phyloP scores from a whole-genome alignment of 495 filamentous ascomycete species.

The Trichocladium antarcticum region DNA sequence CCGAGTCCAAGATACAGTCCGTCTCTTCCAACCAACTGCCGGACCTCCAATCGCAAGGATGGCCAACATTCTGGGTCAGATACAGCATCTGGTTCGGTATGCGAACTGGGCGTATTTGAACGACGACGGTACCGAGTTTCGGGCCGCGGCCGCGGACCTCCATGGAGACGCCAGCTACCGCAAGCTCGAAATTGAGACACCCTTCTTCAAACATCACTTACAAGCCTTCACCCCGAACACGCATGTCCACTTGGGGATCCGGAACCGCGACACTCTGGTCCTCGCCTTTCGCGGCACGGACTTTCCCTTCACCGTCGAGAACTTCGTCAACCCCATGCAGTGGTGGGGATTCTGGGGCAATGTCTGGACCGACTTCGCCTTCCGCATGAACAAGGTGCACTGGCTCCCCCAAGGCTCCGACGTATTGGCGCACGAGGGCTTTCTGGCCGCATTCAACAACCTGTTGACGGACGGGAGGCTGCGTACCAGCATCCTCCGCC shows the following conservation, averaged over 20 bases:
- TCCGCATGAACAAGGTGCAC: not conserved
- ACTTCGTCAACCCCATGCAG: not conserved
- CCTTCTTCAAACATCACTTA: not conserved
- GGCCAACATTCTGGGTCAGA: not conserved
- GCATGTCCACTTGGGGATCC: conserved; percentile 2
- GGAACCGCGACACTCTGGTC: not conserved
- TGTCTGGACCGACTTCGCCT: conserved; percentile 4
- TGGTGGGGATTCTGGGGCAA: conserved; percentile 7
- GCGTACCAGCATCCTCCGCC: not conserved
- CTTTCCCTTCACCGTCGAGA: not conserved
- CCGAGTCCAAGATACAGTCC: no score
- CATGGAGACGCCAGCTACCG: not conserved
- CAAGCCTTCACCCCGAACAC: not conserved
- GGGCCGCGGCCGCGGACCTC: not conserved
- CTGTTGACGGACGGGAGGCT: not conserved
- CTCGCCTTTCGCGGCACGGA: conserved; percentile 4
- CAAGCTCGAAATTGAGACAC: conserved; percentile 1
- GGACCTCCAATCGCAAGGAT: no score
- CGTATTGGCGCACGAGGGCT: conserved; percentile 1
- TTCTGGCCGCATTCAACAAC: conserved; percentile 1
- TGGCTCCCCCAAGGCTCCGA: not conserved
- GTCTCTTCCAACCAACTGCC: no score
- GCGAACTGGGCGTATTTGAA: conserved; percentile 4
- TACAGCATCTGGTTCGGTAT: conserved; percentile 2
- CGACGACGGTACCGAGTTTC: conserved; percentile 1